Evolutionary conservation across 257 asterid genomes (phyloP).

Genomic region (Solanum pinnatisectum): DNA sequence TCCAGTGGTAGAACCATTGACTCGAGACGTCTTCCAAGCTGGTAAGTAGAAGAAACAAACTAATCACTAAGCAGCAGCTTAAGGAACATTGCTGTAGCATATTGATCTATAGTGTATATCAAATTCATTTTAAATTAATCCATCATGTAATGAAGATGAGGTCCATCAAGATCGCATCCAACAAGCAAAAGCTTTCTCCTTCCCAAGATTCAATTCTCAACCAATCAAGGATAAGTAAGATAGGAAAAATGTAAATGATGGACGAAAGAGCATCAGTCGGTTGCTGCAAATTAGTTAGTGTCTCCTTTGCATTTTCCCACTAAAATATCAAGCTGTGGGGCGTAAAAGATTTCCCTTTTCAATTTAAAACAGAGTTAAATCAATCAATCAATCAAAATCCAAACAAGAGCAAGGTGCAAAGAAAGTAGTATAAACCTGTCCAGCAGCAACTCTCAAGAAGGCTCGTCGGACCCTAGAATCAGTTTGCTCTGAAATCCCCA

Average conservation of each 20-base stretch:
- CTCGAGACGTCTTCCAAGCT: constrained; percentile 81
- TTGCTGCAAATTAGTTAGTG: not conserved
- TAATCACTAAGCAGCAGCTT: not conserved
- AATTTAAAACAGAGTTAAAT: not conserved
- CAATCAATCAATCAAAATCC: not conserved
- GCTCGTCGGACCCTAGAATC: constrained; percentile 83
- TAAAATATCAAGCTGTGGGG: not conserved
- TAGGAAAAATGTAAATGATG: not conserved
- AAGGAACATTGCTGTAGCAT: not conserved
- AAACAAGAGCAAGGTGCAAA: not conserved
- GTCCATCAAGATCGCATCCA: not conserved
- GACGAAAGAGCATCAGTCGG: not conserved
- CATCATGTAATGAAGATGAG: not conserved
- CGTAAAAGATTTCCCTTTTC: not conserved
- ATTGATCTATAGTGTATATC: not conserved
- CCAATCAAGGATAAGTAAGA: not conserved
- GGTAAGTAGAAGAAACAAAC: constrained; percentile 13
- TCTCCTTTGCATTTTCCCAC: not conserved
- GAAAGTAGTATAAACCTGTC: constrained; percentile 39
- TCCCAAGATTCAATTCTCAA: not conserved
- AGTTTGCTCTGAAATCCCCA: constrained; percentile 70
- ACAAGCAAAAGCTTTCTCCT: not conserved
- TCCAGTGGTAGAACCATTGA: constrained; percentile 79
- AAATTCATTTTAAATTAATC: not conserved
- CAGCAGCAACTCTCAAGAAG: constrained; percentile 73